Base-by-base conservation (phyloP, 1,139 yeast genomes). In the Yarrowia galli region DNA sequence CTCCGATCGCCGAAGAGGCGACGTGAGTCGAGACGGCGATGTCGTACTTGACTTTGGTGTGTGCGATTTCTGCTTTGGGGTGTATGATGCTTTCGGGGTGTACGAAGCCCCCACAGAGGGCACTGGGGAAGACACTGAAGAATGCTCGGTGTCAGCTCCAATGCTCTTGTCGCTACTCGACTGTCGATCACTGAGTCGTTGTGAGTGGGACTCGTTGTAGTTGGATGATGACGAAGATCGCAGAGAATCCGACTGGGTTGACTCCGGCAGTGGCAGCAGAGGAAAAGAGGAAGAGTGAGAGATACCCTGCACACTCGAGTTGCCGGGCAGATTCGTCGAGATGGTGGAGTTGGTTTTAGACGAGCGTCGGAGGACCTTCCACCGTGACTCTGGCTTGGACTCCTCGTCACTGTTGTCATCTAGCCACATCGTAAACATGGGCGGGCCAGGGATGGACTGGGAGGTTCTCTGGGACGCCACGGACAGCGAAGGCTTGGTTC, bases 321-420 rank as follows among this genome's bases (percentile, higher is more conserved):
- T 54, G 10, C 38, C 23, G 3, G 51, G 20, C 10, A 32, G 32
- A 12, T n/a, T 42, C n/a, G 42, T 43, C 51, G 40, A 42, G 16
- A 43, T 43, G 48, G 63, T 56, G 13, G 64, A 58, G 28, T 43
- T 42, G n/a, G 51, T 32, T 42, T 58, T 58, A 10, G 64, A 58
- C 16, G 64, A 58, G 15, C 64, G 51, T 32, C 64, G 38, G 20
- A 58, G 51, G 5, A 51, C 64, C 28, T 8, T 58, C 64, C 64
- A 58, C 6, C 51, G 16, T 1, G 51, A 58, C 42, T 32, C 64
- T 3, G 64, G 64, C 42, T 58, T 58, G 15, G n/a, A 4, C 38
- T 61, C 66, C 56, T 61, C 66, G 36, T 46, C 56, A 18, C 56
- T 46, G 45, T 46, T 25, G 25, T 61, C 66, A 28, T 61, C 56